These are phyloP conservation scores for Auricularia heimuer DNA, from an alignment of 768 basidiomycete genomes.

Conservation along the genomic window DNA sequence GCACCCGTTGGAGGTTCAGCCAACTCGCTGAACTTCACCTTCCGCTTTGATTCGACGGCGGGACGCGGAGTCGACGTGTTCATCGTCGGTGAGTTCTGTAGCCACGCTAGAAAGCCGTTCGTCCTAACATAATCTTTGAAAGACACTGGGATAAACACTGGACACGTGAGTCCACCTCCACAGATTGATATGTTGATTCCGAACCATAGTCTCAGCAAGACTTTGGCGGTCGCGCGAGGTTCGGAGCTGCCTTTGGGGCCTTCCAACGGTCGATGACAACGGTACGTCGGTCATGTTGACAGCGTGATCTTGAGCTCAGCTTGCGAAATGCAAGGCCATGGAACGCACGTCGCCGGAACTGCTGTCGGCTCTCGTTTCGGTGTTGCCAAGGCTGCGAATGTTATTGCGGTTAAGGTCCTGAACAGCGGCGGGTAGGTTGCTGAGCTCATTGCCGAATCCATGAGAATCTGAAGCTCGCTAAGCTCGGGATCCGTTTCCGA, in stretches of 20 bases:
- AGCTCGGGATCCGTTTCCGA: slow-evolving; percentile 6
- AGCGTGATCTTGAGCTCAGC: neutral
- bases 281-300: slow-evolving; percentile 4
- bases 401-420: slow-evolving; percentile 36
- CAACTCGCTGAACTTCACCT: slow-evolving; percentile 17
- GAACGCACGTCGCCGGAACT: slow-evolving; percentile 25
- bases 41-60: slow-evolving; percentile 23
- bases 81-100: slow-evolving; percentile 19
- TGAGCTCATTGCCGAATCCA: too few species aligned
- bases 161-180: slow-evolving; percentile 11
- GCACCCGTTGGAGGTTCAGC: neutral
- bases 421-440: slow-evolving; percentile 23
- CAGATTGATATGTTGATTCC: neutral
- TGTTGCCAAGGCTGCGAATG: slow-evolving; percentile 24
- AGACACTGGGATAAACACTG: slow-evolving; percentile 16
- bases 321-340: slow-evolving; percentile 27
- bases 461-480: neutral
- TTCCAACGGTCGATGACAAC: neutral
- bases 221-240: slow-evolving; percentile 34
- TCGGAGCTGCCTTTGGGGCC: slow-evolving; percentile 31
- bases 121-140: too few species aligned
- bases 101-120: too few species aligned
- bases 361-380: slow-evolving; percentile 25
- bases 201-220: slow-evolving; percentile 16
- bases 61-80: slow-evolving; percentile 34